phyloP scores from a whole-genome alignment of 495 filamentous ascomycete genomes.

The Penicillium turbatum region DNA sequence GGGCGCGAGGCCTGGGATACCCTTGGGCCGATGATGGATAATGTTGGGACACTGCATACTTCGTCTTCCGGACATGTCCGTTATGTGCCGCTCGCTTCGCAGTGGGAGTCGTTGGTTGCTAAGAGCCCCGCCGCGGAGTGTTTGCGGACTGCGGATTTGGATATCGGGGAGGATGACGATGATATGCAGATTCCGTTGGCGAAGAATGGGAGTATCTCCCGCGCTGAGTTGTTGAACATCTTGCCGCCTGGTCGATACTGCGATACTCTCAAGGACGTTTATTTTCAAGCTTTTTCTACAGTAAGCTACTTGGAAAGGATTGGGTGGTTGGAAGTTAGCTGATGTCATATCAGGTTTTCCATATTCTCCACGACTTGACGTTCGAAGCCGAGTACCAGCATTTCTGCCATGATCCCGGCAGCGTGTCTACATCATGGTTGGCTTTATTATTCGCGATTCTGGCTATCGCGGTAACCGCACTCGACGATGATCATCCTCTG shows the following conservation, averaged over 20 bases:
- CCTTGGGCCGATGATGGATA: conserved; percentile 19
- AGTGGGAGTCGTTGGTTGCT: conserved; percentile 33
- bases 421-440: conserved; percentile 40
- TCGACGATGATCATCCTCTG: conserved; percentile 42
- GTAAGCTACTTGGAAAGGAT: conserved; percentile 16
- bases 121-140: conserved; percentile 28
- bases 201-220: conserved; percentile 26
- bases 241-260: conserved; percentile 39
- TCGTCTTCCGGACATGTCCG: conserved; percentile 40
- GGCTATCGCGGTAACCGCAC: conserved; percentile 40
- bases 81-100: conserved; percentile 36
- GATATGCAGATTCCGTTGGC: conserved; percentile 36
- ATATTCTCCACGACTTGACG: conserved; percentile 47
- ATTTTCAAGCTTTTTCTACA: conserved; percentile 40
- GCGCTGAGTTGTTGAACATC: conserved; percentile 30
- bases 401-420: conserved; percentile 41
- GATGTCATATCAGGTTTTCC: conserved; percentile 27
- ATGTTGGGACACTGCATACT: conserved; percentile 32
- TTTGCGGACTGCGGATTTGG: conserved; percentile 26
- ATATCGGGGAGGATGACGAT: conserved; percentile 37
- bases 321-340: not conserved
- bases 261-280: conserved; percentile 38
- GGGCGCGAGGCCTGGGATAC: conserved; percentile 18
- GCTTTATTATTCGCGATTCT: conserved; percentile 44
- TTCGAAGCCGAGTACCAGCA: conserved; percentile 46